Evolutionary conservation across 768 basidiomycete genomes (phyloP), one percentile per base, ranked within the genome.

Genomic region (Clavaria fumosa): DNA sequence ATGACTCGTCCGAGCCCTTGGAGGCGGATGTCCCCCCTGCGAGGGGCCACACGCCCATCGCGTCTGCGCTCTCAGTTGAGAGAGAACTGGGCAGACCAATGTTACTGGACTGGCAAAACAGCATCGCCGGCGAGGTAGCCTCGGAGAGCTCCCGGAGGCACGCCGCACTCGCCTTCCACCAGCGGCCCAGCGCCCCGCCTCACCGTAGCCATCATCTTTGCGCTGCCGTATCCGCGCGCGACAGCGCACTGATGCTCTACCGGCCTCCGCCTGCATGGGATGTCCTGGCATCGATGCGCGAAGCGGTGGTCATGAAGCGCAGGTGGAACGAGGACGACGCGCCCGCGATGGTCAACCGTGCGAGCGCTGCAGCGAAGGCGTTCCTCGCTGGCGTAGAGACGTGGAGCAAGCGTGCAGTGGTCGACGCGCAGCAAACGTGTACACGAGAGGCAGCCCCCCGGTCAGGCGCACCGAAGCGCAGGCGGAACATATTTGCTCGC

Each of bases 261-360:
- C 60, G 63, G 11, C 40, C 43, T 4, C 62, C 62, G 5, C 62
- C 62, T 1, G 49, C 57, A 6, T 64, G 61, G 60, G 48, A 38
- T 34, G 37, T 40, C 1, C 43, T 63, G 17, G 32, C 26, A 34
- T 18, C 32, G 18, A n/a, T n/a, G n/a, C n/a, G n/a, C n/a, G n/a
- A n/a, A n/a, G n/a, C n/a, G n/a, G n/a, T n/a, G n/a, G n/a, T n/a
- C n/a, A n/a, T n/a, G 32, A 34, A 17, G 15, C 10, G 9, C 18
- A 9, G 10, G 17, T 7, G 32, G 18, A 34, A 17, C 7, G 32
- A 9, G 32, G 32, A 18, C 15, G 15, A 9, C n/a, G n/a, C n/a
- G n/a, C n/a, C n/a, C 10, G 32, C 32, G 10, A 34, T 18, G 7
- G 9, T 9, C 32, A 18, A 18, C 18, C 17, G 32, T 9, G 32